A percentile compares a stretch with the other conserved stretches of the same genome.
phyloP scores from a whole-genome alignment of 768 basidiomycete species.

The Fomitopsis pulvina region DNA sequence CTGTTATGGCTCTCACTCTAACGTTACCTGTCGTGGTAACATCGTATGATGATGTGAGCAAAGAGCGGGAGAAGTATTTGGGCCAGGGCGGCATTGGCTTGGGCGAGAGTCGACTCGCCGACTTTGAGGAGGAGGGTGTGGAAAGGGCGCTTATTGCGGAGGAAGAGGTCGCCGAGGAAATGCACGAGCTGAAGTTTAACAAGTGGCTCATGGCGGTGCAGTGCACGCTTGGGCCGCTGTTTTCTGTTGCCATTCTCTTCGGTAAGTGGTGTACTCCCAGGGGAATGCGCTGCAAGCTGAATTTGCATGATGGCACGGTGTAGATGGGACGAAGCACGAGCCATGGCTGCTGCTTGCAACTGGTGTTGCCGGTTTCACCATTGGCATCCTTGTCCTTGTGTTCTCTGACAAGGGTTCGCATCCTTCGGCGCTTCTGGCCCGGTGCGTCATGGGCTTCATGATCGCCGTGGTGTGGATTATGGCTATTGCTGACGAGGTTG shows the following conservation, averaged over 20 bases:
- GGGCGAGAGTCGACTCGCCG: conserved; percentile 43
- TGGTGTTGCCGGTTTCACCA: conserved; percentile 44
- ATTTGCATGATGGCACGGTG: too few species aligned
- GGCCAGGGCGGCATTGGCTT: conserved; percentile 6
- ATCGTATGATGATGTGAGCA: conserved; percentile 32
- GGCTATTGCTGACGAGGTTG: conserved; percentile 95
- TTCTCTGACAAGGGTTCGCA: conserved; percentile 56
- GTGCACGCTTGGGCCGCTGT: conserved; percentile 76
- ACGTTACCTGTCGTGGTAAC: conserved; percentile 87
- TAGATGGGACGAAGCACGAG: conserved; percentile 41
- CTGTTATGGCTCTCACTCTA: conserved; percentile 77
- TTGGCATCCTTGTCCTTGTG: conserved; percentile 48
- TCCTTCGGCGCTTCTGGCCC: conserved; percentile 51
- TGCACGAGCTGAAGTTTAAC: conserved; percentile 60
- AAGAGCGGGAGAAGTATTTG: conserved; percentile 31
- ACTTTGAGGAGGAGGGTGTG: conserved; percentile 72
- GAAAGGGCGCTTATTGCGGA: conserved; percentile 68
- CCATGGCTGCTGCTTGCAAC: conserved; percentile 50
- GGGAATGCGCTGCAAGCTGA: too few species aligned
- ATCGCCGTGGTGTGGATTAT: conserved; percentile 97
- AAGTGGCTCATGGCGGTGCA: conserved; percentile 86
- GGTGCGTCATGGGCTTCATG: conserved; percentile 88
- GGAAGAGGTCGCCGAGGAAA: conserved; percentile 62
- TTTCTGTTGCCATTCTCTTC: conserved; percentile 70
- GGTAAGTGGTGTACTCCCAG: too few species aligned